Base-by-base conservation (phyloP, 306 rosid genomes). In the Medicago ruthenica region DNA sequence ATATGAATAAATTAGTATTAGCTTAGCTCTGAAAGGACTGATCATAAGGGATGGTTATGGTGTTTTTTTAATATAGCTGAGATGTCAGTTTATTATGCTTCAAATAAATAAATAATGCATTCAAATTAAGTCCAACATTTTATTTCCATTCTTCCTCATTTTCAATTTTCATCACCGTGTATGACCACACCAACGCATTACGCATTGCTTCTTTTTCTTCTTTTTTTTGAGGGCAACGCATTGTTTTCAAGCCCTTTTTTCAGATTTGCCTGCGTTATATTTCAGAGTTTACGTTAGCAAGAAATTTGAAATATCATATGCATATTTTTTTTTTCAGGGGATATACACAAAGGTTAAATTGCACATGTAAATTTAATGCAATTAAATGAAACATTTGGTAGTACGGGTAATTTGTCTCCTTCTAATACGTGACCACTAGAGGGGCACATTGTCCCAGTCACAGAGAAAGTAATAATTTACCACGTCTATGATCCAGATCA, bases 381-480 rank as follows among this genome's bases (percentile, higher is more conserved):
- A 45, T 71, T 24, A 45, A 75, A 55, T 51, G 15, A 61, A 40
- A 27, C 13, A 31, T 57, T 55, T 66, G 62, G 44, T 50, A 60
- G 79, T 50, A 68, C 54, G 68, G 76, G 40, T 67, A 82, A 73
- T 60, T 83, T 79, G 79, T 76, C 81, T 65, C 77, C 44, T 77
- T 71, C 66, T 70, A 50, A 14, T 53, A 79, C 67, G 79, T 83
- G 78, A 66, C 62, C 75, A 66, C 61, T 70, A 48, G 40, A 76
- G 76, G 40, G 79, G 57, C 90, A 81, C 88, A 83, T 87, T 83
- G 88, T 78, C 87, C 89, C 41, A 79, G 83, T 59, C 21, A 47
- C 44, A 57, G 34, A 21, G 50, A 59, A 27, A 70, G 64, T 80
- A 67, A 78, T 80, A 79, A 76, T 55, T 73, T 83, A 79, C 68